Base-by-base conservation (phyloP, 768 basidiomycete species). In the Kwoniella sp. region DNA sequence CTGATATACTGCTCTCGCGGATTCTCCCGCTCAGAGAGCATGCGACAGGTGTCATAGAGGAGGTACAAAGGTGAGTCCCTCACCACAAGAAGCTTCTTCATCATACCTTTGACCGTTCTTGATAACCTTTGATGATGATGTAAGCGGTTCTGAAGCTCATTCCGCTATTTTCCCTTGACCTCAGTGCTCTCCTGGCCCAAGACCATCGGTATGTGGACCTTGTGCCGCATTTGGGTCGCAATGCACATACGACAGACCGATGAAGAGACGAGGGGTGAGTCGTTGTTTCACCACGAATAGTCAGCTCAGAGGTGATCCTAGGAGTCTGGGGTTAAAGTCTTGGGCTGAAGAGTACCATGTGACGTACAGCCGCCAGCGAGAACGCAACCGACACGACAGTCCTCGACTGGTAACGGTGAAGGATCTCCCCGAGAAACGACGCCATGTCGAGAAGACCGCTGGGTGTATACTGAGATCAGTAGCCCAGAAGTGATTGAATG, bases 201-300 rank as follows among this genome's bases (percentile, higher is more conserved):
- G 36, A 12, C 53, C 55, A 1, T 21, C 22, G 5, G 40, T 63
- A 10, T 73, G 72, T 51, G 64, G 36, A 22, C 69, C 72, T 25
- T 74, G 72, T 60, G 49, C 58, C 21, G 54, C 68, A 1, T 71
- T 69, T 44, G 68, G 65, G 4, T 49, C 63, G 9, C 29, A 55
- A 30, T 74, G 72, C 46, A 74, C 72, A 1, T 74, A 68, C 30
- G 49, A 67, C 19, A 55, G 72, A 15, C 72, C 72, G 6, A 63
- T 70, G 50, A 74, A 74, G 55, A 62, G 72, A 6, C 64, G 72
- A 55, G 72, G 72, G n/a, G 72, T 73, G 36, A 67, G 72, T 63
- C 19, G 54, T 40, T 19, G 17, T 3, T 44, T 19, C 8, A 33
- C 13, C 33, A 5, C 33, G 33, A 33, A 33, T 5, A 5, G 33